A percentile compares a stretch with the other conserved stretches of the same genome.
Evolutionary conservation across 2,329 filamentous ascomycete species (phyloP).

Genomic region (Ophidiomyces ophidiicola): DNA sequence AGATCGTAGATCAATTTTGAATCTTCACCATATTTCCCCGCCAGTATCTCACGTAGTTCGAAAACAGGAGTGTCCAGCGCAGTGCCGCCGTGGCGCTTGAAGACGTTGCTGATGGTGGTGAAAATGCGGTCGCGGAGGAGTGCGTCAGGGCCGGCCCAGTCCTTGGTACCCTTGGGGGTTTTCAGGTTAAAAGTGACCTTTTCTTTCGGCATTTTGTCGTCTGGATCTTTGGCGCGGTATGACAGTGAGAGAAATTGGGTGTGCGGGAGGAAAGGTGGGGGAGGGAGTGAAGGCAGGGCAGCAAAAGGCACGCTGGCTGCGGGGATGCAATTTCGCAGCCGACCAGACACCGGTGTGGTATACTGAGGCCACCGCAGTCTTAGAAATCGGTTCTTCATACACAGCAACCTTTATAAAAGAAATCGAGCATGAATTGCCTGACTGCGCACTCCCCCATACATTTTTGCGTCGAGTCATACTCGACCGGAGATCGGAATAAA

Average conservation of each 20-base stretch:
- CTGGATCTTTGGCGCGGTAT: conserved; percentile 1
- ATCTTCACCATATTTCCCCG: conserved; percentile 87
- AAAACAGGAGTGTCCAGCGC: conserved; percentile 75
- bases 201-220: conserved; percentile 22
- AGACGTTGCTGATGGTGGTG: conserved; percentile 59
- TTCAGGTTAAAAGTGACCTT: conserved; percentile 56
- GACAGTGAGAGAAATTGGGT: conserved; percentile 5
- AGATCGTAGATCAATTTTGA: conserved; percentile 86
- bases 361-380: conserved; percentile 7
- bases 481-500: no score
- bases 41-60: conserved; percentile 72
- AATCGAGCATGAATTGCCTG: background rate
- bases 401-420: background rate
- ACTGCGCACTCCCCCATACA: background rate
- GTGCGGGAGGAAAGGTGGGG: conserved; percentile 1
- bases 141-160: conserved; percentile 70
- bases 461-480: conserved; percentile 4
- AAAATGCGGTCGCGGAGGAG: conserved; percentile 56
- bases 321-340: conserved; percentile 8
- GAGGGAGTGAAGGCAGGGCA: background rate
- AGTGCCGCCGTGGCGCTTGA: conserved; percentile 70
- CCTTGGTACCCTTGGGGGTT: conserved; percentile 81
- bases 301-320: conserved; percentile 1
- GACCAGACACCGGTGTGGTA: conserved; percentile 3
- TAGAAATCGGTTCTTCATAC: conserved; percentile 3